Evolutionary conservation across 768 basidiomycete genomes (phyloP).

Genomic region (Boletellus ananiceps): DNA sequence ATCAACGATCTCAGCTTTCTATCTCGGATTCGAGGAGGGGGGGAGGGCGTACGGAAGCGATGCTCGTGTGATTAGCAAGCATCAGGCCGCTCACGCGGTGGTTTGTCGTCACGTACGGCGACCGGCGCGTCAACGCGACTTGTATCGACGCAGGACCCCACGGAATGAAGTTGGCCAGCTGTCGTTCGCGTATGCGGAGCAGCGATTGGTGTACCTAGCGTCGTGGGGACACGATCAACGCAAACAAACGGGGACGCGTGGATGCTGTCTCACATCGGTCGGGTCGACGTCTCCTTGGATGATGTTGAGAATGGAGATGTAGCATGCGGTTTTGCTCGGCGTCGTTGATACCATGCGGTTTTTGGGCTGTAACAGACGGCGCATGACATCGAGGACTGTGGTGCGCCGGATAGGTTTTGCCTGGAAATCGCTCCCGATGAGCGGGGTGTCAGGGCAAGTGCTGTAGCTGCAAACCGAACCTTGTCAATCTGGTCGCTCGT

Average conservation of each 20-base stretch:
- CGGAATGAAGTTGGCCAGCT: constrained; percentile 96
- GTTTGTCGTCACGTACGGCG: constrained; percentile 81
- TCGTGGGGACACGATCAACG: background rate
- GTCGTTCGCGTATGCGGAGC: constrained; percentile 92
- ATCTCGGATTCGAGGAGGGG: background rate
- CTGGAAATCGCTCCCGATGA: constrained; percentile 35
- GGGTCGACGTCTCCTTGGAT: constrained; percentile 99
- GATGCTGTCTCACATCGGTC: constrained; percentile 62
- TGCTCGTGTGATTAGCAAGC: constrained; percentile 99
- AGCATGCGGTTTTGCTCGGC: constrained; percentile 90
- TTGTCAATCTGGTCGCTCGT: constrained; percentile 96
- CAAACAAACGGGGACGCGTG: background rate
- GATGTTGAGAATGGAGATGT: constrained; percentile 96
- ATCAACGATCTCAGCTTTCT: background rate
- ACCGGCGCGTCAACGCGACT: constrained; percentile 88
- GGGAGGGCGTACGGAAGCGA: constrained; percentile 72
- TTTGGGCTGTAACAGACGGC: constrained; percentile 93
- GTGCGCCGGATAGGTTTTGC: constrained; percentile 95
- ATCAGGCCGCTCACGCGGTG: constrained; percentile 97
- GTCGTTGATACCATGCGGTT: constrained; percentile 96
- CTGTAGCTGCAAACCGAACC: constrained; percentile 40
- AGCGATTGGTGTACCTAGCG: constrained; percentile 92
- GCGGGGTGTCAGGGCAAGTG: background rate
- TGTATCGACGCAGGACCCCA: constrained; percentile 99
- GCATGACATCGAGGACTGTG: constrained; percentile 98